Percentiles rank a stretch among this genome's conserved stretches.
Evolutionary conservation across 148 eudicot genomes (phyloP).

Genomic region (Diospyros lotus): DNA sequence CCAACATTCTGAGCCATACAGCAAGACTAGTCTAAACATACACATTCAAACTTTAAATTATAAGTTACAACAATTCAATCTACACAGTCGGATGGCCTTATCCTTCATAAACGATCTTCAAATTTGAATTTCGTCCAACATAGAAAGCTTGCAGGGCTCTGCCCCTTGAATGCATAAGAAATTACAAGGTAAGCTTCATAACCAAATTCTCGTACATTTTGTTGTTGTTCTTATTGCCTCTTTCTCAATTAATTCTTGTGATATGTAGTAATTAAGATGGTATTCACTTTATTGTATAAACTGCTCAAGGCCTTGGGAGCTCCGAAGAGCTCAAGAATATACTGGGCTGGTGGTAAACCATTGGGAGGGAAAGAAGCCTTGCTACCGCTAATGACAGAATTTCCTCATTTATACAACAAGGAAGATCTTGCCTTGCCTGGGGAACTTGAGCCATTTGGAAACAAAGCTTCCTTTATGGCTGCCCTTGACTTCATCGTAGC

Average conservation of each 20-base stretch:
- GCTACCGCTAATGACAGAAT: slow-evolving; percentile 60
- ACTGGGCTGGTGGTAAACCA: slow-evolving; percentile 95
- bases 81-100: too few relatives aligned
- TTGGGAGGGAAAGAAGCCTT: slow-evolving; percentile 82
- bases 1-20: too few relatives aligned
- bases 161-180: slow-evolving; percentile 83
- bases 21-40: too few relatives aligned
- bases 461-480: slow-evolving; percentile 76
- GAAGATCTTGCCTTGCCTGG: slow-evolving; percentile 80
- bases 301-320: slow-evolving; percentile 91
- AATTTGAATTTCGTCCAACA: too few relatives aligned
- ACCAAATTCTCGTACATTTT: not conserved
- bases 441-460: slow-evolving; percentile 69
- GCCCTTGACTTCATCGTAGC: slow-evolving; percentile 90
- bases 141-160: slow-evolving; percentile 93
- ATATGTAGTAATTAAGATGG: not conserved
- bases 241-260: not conserved
- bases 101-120: too few relatives aligned
- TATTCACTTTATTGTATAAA: slow-evolving; percentile 31
- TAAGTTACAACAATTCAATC: too few relatives aligned
- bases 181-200: slow-evolving; percentile 57
- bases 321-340: slow-evolving; percentile 60
- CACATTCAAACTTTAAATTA: too few relatives aligned
- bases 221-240: not conserved
- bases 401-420: slow-evolving; percentile 77